Percentiles rank a stretch among this genome's conserved stretches.
Conservation (phyloP, 805 yeast species). For the Candida krabiensis region DNA sequence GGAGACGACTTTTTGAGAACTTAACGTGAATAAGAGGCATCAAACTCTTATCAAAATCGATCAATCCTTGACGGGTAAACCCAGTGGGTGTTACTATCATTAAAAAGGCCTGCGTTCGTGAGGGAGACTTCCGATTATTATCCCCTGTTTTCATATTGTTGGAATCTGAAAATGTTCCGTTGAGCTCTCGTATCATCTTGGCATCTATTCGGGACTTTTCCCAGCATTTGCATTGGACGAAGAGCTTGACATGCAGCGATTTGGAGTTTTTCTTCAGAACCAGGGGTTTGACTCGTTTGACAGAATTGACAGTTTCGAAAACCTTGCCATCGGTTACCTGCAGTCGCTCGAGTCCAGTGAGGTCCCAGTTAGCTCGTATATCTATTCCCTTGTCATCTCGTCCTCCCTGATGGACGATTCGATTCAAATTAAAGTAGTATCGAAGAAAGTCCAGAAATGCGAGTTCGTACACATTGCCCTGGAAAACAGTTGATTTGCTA, state of each 20-base stretch:
- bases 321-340: slow-evolving; percentile 4
- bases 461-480: slow-evolving; percentile 58
- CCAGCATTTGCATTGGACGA: slow-evolving; percentile 59
- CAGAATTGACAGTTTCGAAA: slow-evolving; percentile 25
- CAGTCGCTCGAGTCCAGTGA: slow-evolving; percentile 8
- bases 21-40: slow-evolving; percentile 47
- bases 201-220: slow-evolving; percentile 43
- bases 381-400: slow-evolving; percentile 59
- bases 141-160: slow-evolving; percentile 11
- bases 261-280: slow-evolving; percentile 16
- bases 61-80: slow-evolving; percentile 47
- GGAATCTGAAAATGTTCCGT: slow-evolving; percentile 46
- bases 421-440: slow-evolving; percentile 35
- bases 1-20: slow-evolving; percentile 34
- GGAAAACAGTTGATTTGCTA: slow-evolving; percentile 48
- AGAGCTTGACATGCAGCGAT: slow-evolving; percentile 37
- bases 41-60: slow-evolving; percentile 43
- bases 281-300: slow-evolving; percentile 27
- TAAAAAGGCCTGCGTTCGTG: slow-evolving; percentile 27
- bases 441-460: slow-evolving; percentile 41
- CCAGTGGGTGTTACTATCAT: slow-evolving; percentile 48
- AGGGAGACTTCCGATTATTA: not conserved
- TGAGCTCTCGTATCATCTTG: slow-evolving; percentile 48
- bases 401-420: slow-evolving; percentile 51
- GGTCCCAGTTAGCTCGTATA: slow-evolving; percentile 52